These are phyloP conservation scores for Fragilariopsis cylindrus DNA, from an alignment of 108 stramenopile genomes.

Conservation along the genomic window DNA sequence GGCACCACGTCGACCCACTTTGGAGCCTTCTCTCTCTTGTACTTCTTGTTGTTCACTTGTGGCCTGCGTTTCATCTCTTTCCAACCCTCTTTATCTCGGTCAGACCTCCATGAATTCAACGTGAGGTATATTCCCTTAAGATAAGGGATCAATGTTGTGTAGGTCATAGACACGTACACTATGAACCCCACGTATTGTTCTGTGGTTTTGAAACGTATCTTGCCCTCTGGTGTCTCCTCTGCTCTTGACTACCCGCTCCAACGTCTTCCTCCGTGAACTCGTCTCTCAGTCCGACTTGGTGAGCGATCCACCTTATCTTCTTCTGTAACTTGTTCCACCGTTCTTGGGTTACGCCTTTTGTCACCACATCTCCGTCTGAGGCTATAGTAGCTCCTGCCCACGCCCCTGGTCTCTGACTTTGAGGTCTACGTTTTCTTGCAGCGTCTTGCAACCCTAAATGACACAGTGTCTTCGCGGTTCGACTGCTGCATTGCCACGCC, in stretches of 20 bases:
- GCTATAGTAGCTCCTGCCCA: constrained; percentile 49
- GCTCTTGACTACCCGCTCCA: constrained; percentile 17
- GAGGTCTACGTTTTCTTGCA: constrained; percentile 30
- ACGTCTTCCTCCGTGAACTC: not conserved
- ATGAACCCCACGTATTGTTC: constrained; percentile 34
- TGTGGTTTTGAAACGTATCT: no score
- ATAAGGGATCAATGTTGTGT: constrained; percentile 39
- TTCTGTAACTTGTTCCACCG: constrained; percentile 28
- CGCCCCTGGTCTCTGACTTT: constrained; percentile 35
- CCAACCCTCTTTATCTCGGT: constrained; percentile 55
- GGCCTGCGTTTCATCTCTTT: constrained; percentile 5
- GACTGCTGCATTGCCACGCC: constrained; percentile 7
- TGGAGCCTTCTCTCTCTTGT: not conserved
- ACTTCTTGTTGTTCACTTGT: not conserved
- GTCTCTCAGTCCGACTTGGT: no score
- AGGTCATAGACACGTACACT: constrained; percentile 42
- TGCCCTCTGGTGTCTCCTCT: not conserved
- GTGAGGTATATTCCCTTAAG: constrained; percentile 55
- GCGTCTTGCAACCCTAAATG: constrained; percentile 63
- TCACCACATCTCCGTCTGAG: constrained; percentile 20
- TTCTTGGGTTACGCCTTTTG: not conserved
- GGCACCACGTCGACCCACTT: constrained; percentile 27
- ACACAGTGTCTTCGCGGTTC: constrained; percentile 3
- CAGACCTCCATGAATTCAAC: constrained; percentile 33
- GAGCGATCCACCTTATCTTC: constrained; percentile 14